Evolutionary conservation across 2,329 filamentous ascomycete species (phyloP).

Genomic region (Alternaria hordeiaustralica): DNA sequence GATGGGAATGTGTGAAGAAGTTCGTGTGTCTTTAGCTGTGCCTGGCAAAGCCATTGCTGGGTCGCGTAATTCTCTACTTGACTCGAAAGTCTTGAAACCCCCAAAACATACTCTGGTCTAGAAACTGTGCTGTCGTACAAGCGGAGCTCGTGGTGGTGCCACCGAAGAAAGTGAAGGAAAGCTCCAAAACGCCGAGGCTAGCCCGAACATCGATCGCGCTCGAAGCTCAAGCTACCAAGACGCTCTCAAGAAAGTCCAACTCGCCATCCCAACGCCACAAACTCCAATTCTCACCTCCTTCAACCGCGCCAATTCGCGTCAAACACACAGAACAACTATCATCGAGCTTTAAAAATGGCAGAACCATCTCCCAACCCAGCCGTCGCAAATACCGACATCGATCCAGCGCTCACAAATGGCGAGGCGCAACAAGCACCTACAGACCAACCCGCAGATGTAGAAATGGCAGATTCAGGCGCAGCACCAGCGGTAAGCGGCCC

Average conservation of each 20-base stretch:
- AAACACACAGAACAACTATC: neutral
- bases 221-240: constrained; percentile 14
- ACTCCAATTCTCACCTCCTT: neutral
- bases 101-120: neutral
- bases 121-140: neutral
- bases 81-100: fast-evolving
- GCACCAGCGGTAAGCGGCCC: constrained; percentile 21
- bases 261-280: neutral
- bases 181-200: constrained; percentile 10
- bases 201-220: constrained; percentile 26
- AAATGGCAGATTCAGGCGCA: constrained; percentile 36
- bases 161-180: neutral
- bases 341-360: constrained; percentile 1
- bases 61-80: neutral
- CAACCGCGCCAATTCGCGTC: neutral
- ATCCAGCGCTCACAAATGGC: constrained; percentile 30
- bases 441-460: constrained; percentile 29
- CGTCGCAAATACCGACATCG: constrained; percentile 23
- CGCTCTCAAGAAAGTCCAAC: constrained; percentile 3
- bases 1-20: neutral
- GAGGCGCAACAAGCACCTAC: neutral
- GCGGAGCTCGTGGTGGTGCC: neutral
- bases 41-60: neutral
- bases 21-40: neutral
- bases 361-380: constrained; percentile 6